Evolutionary conservation across 1,284 basidiomycete genomes (phyloP), one percentile per base, ranked within the genome.

Genomic region (Cryptococcus hybrid): DNA sequence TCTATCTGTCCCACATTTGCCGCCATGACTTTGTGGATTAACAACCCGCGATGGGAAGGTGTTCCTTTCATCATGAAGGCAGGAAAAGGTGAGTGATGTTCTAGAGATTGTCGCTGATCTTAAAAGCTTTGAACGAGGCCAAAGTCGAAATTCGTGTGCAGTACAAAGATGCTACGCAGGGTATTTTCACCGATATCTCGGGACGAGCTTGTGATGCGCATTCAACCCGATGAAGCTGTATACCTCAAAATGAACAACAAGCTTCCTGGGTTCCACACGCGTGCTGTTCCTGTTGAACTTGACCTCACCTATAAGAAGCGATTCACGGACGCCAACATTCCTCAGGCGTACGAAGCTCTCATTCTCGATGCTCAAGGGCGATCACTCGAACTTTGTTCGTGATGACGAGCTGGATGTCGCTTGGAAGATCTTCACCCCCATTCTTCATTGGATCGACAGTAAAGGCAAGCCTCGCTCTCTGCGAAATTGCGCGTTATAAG

Each of bases 51-150:
- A 62, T 97, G 93, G 93, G 93, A 97, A 77, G 93, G 93, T 60
- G 93, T 97, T 3, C 93, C 93, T 0, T 97, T 97, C 81, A 92
- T 97, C 70, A 84, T 97, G 70, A 96, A 93, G 80, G 93, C 93
- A 37, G 93, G 93, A 58, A 97, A 97, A 84, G 92, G 92, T 92
- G 46, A 51, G 62, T 61, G n/a, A n/a, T n/a, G 5, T 18, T 15
- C 34, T 34, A 15, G 43, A 18, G 34, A 24, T 46, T n/a, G 5
- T 12, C 8, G 39, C 51, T n/a, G 46, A n/a, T n/a, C 37, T 42
- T 48, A 42, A n/a, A n/a, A 94, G 92, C 93, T 8, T 81, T 97
- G 59, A 95, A 96, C 80, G 93, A 96, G 79, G 89, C 90, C 74
- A 97, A 97, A 81, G 93, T 96, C 56, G 94, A 96, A 79, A 87